Conservation (phyloP, 768 basidiomycete species). For the Clavulina sp. region DNA sequence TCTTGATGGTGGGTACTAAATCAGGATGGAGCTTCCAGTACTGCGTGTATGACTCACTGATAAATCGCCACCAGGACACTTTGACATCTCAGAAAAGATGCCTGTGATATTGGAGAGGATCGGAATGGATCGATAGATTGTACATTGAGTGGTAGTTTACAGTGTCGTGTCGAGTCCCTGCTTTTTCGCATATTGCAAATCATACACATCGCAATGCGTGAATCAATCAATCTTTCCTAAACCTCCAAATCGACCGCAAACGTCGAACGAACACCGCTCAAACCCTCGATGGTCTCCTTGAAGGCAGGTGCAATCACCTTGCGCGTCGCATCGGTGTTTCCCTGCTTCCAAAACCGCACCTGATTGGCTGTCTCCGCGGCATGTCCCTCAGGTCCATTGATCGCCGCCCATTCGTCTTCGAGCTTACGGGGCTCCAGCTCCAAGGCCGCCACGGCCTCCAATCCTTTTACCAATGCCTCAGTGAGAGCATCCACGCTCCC, state of each 20-base stretch:
- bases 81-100: background rate
- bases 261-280: background rate
- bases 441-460: constrained; percentile 12
- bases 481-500: constrained; percentile 7
- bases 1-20: constrained; percentile 15
- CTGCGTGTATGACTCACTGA: background rate
- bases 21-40: background rate
- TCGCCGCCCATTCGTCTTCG: background rate
- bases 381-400: constrained; percentile 3
- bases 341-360: constrained; percentile 45
- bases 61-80: background rate
- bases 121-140: too few species aligned
- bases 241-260: too few species aligned
- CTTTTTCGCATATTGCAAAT: too few species aligned
- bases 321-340: constrained; percentile 41
- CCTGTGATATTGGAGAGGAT: background rate
- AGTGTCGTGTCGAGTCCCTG: too few species aligned
- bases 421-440: constrained; percentile 17
- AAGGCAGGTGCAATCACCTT: constrained; percentile 53
- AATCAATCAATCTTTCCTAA: too few species aligned
- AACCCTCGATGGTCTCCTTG: constrained; percentile 35
- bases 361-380: constrained; percentile 16
- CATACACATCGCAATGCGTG: too few species aligned
- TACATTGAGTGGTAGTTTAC: too few species aligned
- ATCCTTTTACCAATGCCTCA: constrained; percentile 11